Evolutionary conservation across 495 filamentous ascomycete species (phyloP).

Genomic region (Talaromyces stipitatus): DNA sequence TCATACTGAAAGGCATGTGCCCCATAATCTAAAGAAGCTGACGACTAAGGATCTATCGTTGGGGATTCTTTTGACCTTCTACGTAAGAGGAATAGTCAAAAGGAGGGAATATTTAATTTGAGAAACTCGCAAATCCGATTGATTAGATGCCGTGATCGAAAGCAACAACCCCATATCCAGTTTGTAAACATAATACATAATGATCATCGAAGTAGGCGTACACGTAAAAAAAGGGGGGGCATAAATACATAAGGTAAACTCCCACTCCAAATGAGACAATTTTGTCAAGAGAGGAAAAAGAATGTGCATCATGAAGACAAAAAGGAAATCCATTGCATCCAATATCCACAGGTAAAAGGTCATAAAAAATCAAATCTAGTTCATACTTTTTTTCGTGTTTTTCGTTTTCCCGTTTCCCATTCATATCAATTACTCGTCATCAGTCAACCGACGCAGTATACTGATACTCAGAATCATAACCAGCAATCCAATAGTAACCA

Average conservation of each 20-base stretch:
- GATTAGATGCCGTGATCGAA: background rate
- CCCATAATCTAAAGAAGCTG: background rate
- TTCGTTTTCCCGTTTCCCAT: background rate
- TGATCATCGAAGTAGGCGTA: conserved; percentile 6
- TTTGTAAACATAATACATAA: conserved; percentile 3
- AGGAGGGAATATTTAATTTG: background rate
- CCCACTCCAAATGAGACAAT: background rate
- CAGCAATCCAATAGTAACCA: conserved; percentile 87
- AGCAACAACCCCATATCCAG: background rate
- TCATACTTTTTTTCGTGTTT: background rate
- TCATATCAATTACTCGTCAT: conserved; percentile 24
- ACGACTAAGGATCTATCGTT: background rate
- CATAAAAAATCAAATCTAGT: background rate
- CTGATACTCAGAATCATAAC: conserved; percentile 93
- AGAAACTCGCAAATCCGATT: background rate
- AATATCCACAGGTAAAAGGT: background rate
- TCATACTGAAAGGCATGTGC: background rate
- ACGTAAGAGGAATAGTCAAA: background rate
- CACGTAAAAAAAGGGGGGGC: background rate
- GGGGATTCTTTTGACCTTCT: background rate
- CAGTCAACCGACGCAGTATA: conserved; percentile 51
- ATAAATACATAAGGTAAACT: conserved; percentile 5
- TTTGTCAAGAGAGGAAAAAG: background rate
- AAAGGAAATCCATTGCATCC: background rate
- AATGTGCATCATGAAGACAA: conserved; percentile 1